Evolutionary conservation across 139 green algal species (phyloP).

Genomic region (Micromonas pusilla): DNA sequence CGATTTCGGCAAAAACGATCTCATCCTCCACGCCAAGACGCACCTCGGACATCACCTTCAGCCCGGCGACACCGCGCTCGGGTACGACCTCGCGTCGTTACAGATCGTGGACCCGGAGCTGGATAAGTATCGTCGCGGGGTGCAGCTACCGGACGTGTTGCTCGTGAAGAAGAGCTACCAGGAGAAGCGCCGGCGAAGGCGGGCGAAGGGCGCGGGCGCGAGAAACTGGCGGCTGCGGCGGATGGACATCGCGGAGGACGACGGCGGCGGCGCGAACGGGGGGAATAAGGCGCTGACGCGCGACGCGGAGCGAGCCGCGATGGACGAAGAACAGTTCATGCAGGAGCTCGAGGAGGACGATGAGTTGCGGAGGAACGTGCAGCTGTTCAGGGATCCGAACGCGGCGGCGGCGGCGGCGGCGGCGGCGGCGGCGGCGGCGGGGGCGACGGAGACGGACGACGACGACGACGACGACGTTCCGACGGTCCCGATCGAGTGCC

Average conservation of each 20-base stretch:
- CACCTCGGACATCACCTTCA: constrained; percentile 69
- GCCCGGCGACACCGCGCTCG: constrained; percentile 68
- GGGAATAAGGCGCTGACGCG: constrained; percentile 19
- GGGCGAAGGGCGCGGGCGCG: constrained; percentile 34
- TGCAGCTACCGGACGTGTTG: constrained; percentile 75
- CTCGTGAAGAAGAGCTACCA: constrained; percentile 87
- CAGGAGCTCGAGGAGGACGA: constrained; percentile 77
- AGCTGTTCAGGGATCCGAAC: constrained; percentile 37
- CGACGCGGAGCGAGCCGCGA: constrained; percentile 39
- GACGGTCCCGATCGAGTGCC: constrained; percentile 86
- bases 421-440: not conserved
- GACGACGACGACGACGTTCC: constrained; percentile 42
- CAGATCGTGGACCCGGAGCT: constrained; percentile 70
- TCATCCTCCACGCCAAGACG: constrained; percentile 59
- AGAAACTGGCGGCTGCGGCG: not conserved
- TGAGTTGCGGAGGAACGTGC: constrained; percentile 54
- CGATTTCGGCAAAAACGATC: constrained; percentile 90
- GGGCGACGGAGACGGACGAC: constrained; percentile 28
- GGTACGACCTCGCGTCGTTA: constrained; percentile 76
- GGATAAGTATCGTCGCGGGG: constrained; percentile 56
- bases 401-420: not conserved
- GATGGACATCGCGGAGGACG: constrained; percentile 24
- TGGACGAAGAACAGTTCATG: constrained; percentile 77
- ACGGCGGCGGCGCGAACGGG: not conserved
- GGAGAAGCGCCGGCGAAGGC: constrained; percentile 60